A percentile compares a stretch with the other conserved stretches of the same genome.
phyloP scores from a whole-genome alignment of 129 eudicot species.

The Cynara cardunculus region DNA sequence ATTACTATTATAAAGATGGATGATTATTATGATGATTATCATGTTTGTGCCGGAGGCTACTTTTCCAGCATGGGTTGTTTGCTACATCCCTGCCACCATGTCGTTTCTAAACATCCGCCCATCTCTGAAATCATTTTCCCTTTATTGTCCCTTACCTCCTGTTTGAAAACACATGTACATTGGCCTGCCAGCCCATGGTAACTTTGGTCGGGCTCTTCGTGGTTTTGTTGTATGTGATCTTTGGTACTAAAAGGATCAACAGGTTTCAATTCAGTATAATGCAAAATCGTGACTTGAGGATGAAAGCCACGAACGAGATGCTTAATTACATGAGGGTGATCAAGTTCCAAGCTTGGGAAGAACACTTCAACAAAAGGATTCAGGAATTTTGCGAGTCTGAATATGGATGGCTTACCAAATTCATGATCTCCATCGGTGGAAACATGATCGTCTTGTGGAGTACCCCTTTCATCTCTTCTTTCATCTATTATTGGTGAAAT shows the following conservation, averaged over 20 bases:
- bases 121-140: slow-evolving; percentile 85
- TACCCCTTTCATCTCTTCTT: slow-evolving; percentile 61
- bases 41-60: slow-evolving; percentile 95
- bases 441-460: slow-evolving; percentile 77
- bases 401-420: slow-evolving; percentile 63
- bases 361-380: slow-evolving; percentile 28
- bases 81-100: slow-evolving; percentile 82
- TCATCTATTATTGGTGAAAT: slow-evolving; percentile 74
- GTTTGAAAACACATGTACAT: slow-evolving; percentile 89
- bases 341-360: no score
- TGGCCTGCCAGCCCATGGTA: no score
- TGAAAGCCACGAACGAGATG: slow-evolving; percentile 67
- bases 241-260: slow-evolving; percentile 54
- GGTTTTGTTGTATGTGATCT: slow-evolving; percentile 43
- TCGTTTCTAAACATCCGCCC: slow-evolving; percentile 87
- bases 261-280: slow-evolving; percentile 49
- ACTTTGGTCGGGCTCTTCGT: slow-evolving; percentile 41
- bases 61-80: slow-evolving; percentile 90
- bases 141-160: slow-evolving; percentile 89
- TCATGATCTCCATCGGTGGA: slow-evolving; percentile 45
- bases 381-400: slow-evolving; percentile 58
- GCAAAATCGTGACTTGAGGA: slow-evolving; percentile 62
- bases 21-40: no score
- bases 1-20: no score
- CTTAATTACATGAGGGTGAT: no score